Evolutionary conservation across 1,284 basidiomycete genomes (phyloP), one percentile per base, ranked within the genome.

Genomic region (Phellopilus nigrolimitatus): DNA sequence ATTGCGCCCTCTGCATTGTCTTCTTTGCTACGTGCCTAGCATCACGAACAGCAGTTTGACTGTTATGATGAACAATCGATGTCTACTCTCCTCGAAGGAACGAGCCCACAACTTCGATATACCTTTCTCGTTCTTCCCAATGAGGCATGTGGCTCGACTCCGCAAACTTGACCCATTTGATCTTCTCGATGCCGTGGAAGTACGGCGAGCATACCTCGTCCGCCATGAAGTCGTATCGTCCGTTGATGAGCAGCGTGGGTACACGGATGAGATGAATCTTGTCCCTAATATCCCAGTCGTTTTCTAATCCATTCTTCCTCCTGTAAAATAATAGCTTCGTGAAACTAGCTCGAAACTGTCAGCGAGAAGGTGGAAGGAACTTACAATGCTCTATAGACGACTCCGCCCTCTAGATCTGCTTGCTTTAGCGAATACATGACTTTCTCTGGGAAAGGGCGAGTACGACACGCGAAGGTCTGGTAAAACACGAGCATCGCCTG

Each of bases 211-310:
- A 54, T 9, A 56, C 57, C 0, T 59, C 41, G 24, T 65, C 61
- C 42, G 68, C 67, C 2, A 65, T 68, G 24, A 61, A 59, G 30
- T 72, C 69, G 2, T 63, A 49, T 10, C 27, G 53, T 0, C 66
- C 65, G 37, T 67, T 67, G 13, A 65, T 57, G 12, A 73, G 28
- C 2, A 73, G 59, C 1, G 69, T 70, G 1, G 63, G 58, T 5
- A 54, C 58, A 0, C 25, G 34, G 31, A 74, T 71, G 0, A 61
- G 63, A 43, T 64, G 64, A 0, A 70, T 56, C 24, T 61, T 59
- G 19, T 67, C 63, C 5, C 65, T 48, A 40, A 62, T 59, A 1
- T 61, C 58, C 68, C 68, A 71, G 1, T 55, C 54, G 56, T 63
- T 65, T 9, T 70, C 47, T 5, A 64, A 58, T 7, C 68, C 69